Base-by-base conservation (phyloP, 2,329 filamentous ascomycete species). In the Colletotrichum truncatum region DNA sequence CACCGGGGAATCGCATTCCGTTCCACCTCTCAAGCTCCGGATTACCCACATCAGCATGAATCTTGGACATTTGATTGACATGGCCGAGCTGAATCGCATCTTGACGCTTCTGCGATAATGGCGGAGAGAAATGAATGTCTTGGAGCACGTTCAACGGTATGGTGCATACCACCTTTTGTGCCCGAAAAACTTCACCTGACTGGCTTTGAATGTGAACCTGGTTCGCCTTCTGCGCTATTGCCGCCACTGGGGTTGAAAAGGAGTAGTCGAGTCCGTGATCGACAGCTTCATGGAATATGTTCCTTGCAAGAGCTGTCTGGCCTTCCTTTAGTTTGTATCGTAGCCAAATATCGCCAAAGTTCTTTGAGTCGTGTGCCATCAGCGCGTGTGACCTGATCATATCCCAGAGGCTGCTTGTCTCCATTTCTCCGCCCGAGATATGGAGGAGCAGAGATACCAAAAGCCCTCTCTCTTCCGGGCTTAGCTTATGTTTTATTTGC, bases 241-340 rank as follows among this genome's bases (percentile, higher is more conserved):
- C 60, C n/a, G 63, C 64, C 23, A 76, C 64, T 3, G 43, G 70
- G 23, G 38, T 69, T 4, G 70, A 70, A 41, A 76, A 76, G 11
- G 57, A 32, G 52, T 75, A 76, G 2, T 73, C 53, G 8, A 76
- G 64, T 1, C 70, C 71, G 30, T 58, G 51, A 5, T 59, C 41
- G 2, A 66, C 60, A 2, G 73, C 71, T 43, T 76, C 72, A 2
- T 73, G 41, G 51, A 76, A 76, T 30, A 75, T 73, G 1, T 61
- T 60, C 28, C 62, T 67, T 3, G 72, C 73, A 5, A 76, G 67
- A 0, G 60, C 66, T 1, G 74, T 75, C 53, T 76, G 73, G 1
- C 74, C 74, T 34, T 72, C 71, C 1, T 70, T 69, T 4, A 76
- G 61, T 64, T 76, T 76, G 58, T 73, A 76, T 14, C 64, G 41